These are phyloP conservation scores for Russula earlei DNA, from an alignment of 768 basidiomycete genomes.

Conservation along the genomic window DNA sequence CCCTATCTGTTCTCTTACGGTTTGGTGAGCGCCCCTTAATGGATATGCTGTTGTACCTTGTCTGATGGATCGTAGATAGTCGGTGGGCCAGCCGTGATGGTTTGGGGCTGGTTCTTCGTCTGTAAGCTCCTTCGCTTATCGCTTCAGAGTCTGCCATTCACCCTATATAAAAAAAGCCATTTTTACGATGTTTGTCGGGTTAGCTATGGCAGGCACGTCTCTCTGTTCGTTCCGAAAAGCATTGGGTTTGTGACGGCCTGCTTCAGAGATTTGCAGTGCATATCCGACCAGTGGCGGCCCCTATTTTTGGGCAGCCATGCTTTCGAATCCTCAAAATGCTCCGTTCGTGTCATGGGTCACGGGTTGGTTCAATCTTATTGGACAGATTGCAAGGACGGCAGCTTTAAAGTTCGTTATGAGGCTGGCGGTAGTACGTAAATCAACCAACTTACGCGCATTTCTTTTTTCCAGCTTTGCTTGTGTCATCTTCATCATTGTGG, in stretches of 20 bases:
- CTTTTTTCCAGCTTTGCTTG: conserved; percentile 44
- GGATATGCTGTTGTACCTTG: neutral
- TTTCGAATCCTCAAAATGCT: conserved; percentile 47
- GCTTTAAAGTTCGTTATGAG: conserved; percentile 46
- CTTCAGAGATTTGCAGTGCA: conserved; percentile 41
- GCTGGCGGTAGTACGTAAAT: neutral
- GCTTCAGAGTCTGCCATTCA: neutral
- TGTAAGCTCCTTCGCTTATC: conserved; percentile 30
- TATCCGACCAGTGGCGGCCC: conserved; percentile 68
- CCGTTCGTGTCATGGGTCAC: conserved; percentile 66
- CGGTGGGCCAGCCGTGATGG: conserved; percentile 70
- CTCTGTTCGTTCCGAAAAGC: neutral
- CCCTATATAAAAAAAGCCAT: conserved; percentile 31
- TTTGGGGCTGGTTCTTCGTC: conserved; percentile 64
- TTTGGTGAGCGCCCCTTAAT: conserved; percentile 35
- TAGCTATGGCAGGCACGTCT: conserved; percentile 63
- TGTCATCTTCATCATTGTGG: conserved; percentile 59
- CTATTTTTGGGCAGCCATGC: conserved; percentile 73
- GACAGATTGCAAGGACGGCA: conserved; percentile 70
- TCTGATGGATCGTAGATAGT: conserved; percentile 40
- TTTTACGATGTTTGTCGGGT: conserved; percentile 62
- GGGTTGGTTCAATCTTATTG: conserved; percentile 67
- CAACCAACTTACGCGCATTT: neutral
- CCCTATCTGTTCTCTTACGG: conserved; percentile 63
- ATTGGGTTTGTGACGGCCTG: neutral